phyloP scores from a whole-genome alignment of 805 yeast species.

The Saccharomycopsis lassenensis region DNA sequence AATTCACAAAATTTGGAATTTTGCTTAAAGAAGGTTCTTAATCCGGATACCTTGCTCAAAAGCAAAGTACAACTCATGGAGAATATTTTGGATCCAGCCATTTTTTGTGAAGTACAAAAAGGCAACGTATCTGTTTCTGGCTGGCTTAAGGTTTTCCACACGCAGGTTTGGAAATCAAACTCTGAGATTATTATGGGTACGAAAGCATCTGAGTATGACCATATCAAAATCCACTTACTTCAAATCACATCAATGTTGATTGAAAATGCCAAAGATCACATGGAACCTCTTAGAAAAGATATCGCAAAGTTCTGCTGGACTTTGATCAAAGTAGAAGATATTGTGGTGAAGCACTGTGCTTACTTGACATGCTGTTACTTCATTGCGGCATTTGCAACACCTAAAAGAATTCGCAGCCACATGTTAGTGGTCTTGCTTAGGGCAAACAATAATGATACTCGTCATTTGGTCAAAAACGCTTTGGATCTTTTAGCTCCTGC shows the following conservation, averaged over 20 bases:
- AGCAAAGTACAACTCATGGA: no score
- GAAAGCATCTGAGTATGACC: constrained; percentile 61
- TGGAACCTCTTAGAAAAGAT: constrained; percentile 63
- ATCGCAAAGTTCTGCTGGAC: constrained; percentile 93
- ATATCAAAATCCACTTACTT: constrained; percentile 63
- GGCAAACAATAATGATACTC: constrained; percentile 76
- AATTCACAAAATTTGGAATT: constrained; percentile 34
- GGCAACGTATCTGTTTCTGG: constrained; percentile 32
- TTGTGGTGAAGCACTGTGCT: constrained; percentile 83
- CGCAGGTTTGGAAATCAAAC: constrained; percentile 64
- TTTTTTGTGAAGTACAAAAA: no score
- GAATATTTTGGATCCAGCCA: no score
- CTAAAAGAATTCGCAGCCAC: constrained; percentile 79
- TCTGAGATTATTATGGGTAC: constrained; percentile 39
- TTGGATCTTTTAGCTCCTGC: constrained; percentile 84
- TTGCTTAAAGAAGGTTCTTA: no score
- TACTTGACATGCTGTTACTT: constrained; percentile 81
- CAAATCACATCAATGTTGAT: constrained; percentile 74
- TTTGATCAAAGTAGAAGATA: constrained; percentile 79
- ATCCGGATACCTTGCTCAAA: no score
- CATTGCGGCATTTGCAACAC: constrained; percentile 80
- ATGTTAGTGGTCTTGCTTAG: constrained; percentile 83
- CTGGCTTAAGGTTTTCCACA: constrained; percentile 60
- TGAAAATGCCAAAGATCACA: constrained; percentile 49
- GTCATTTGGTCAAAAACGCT: constrained; percentile 75